These are phyloP conservation scores for Acanthamoeba castellanii DNA, from an alignment of 208 protist genomes.

Conservation along the genomic window DNA sequence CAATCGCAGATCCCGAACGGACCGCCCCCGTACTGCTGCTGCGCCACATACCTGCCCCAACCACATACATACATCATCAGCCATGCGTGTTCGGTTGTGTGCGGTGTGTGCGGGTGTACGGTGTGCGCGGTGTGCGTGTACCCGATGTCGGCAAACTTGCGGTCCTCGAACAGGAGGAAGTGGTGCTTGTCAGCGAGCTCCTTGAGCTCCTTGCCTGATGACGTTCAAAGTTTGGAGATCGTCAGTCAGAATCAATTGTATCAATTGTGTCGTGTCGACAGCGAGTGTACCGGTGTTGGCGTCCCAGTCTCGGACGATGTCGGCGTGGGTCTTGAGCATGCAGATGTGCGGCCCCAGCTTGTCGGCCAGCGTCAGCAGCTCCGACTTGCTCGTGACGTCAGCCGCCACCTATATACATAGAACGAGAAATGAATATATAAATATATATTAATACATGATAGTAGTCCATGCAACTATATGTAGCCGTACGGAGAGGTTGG, in stretches of 20 bases:
- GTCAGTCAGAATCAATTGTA: neutral
- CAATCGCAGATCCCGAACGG: constrained; percentile 90
- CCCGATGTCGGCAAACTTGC: constrained; percentile 95
- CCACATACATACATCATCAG: neutral
- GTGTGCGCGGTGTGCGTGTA: constrained; percentile 35
- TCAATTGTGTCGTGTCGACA: neutral
- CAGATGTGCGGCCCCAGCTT: constrained; percentile 87
- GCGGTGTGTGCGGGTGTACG: no score
- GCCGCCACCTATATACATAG: constrained; percentile 78
- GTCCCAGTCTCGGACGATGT: constrained; percentile 88
- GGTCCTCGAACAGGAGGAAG: constrained; percentile 94
- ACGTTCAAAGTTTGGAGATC: neutral
- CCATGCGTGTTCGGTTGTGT: constrained; percentile 4
- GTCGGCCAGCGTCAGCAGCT: constrained; percentile 87
- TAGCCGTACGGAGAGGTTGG: constrained; percentile 84
- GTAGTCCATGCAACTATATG: neutral
- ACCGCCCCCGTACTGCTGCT: constrained; percentile 89
- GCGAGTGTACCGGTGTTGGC: constrained; percentile 59
- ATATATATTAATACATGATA: neutral
- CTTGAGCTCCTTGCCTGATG: constrained; percentile 58
- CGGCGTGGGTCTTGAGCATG: constrained; percentile 92
- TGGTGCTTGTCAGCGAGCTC: constrained; percentile 88
- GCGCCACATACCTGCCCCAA: constrained; percentile 48
- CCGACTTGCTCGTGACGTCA: constrained; percentile 85
- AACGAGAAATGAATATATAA: neutral